phyloP scores from a whole-genome alignment of 2,329 filamentous ascomycete genomes.

The Fusarium lyarnte region DNA sequence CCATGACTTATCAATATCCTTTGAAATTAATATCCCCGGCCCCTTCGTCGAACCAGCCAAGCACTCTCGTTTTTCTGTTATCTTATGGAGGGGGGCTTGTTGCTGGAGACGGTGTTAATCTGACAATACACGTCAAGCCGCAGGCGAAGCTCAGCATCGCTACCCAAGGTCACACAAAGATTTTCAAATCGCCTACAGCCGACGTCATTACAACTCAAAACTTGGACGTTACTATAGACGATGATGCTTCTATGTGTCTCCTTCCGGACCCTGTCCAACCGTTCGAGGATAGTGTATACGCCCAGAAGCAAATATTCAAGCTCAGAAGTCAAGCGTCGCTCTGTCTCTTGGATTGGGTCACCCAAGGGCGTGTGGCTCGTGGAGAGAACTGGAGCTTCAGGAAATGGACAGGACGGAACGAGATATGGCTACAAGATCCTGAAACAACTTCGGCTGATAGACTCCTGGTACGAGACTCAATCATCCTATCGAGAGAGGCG shows the following conservation, averaged over 20 bases:
- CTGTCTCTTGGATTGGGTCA: slow-evolving; percentile 94
- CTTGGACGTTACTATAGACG: slow-evolving; percentile 61
- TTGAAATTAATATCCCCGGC: slow-evolving; percentile 90
- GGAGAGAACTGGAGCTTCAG: slow-evolving; percentile 90
- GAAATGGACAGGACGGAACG: slow-evolving; percentile 84
- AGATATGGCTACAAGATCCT: slow-evolving; percentile 71
- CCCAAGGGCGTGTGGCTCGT: slow-evolving; percentile 82
- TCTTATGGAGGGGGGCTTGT: slow-evolving; percentile 96
- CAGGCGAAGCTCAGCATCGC: slow-evolving; percentile 73
- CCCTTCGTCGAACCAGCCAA: slow-evolving; percentile 69
- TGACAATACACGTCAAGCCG: slow-evolving; percentile 72
- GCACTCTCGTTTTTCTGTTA: slow-evolving; percentile 85
- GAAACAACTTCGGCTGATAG: slow-evolving; percentile 54
- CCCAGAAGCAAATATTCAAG: slow-evolving; percentile 83
- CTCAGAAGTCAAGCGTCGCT: slow-evolving; percentile 68
- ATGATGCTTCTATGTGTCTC: slow-evolving; percentile 67
- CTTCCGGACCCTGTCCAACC: slow-evolving; percentile 95
- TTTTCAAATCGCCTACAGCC: slow-evolving; percentile 80
- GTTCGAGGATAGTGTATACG: slow-evolving; percentile 84
- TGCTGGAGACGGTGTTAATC: slow-evolving; percentile 82
- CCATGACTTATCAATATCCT: slow-evolving; percentile 89
- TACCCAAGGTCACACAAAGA: slow-evolving; percentile 88
- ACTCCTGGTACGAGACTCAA: slow-evolving; percentile 84
- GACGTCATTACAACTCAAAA: slow-evolving; percentile 67
- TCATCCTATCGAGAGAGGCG: slow-evolving; percentile 73